Evolutionary conservation across 1,284 basidiomycete genomes (phyloP).

Genomic region (Grifola frondosa): DNA sequence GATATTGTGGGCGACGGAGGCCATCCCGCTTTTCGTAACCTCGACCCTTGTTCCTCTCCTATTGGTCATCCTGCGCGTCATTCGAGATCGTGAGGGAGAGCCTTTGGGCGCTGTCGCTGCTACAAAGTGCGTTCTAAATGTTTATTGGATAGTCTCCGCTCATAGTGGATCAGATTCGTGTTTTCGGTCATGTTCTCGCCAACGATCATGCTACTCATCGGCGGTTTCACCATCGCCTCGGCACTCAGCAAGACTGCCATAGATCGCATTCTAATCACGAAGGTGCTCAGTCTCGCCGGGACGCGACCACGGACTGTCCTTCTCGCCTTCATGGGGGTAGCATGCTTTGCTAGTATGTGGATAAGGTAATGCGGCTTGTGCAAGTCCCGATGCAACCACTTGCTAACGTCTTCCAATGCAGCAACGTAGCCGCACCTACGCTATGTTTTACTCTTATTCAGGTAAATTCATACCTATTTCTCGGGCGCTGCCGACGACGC

Average conservation of each 20-base stretch:
- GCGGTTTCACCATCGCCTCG: slow-evolving; percentile 98
- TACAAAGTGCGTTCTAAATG: slow-evolving; percentile 64
- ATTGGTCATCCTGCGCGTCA: slow-evolving; percentile 85
- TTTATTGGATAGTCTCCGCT: slow-evolving; percentile 4
- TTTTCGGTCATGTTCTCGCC: slow-evolving; percentile 84
- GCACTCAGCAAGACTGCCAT: slow-evolving; percentile 97
- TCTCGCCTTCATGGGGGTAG: slow-evolving; percentile 94
- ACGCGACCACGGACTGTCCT: slow-evolving; percentile 85
- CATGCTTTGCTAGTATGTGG: slow-evolving; percentile 99
- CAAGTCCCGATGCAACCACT: slow-evolving; percentile 18
- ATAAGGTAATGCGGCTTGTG: slow-evolving; percentile 65
- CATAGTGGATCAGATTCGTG: slow-evolving; percentile 50
- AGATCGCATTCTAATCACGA: slow-evolving; percentile 92
- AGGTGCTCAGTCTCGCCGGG: slow-evolving; percentile 88
- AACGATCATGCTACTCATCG: slow-evolving; percentile 96
- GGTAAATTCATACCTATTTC: slow-evolving; percentile 43
- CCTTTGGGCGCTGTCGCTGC: slow-evolving; percentile 70
- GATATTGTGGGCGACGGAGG: slow-evolving; percentile 96
- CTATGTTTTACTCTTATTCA: slow-evolving; percentile 97
- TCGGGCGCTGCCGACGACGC: background rate
- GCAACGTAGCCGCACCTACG: slow-evolving; percentile 97
- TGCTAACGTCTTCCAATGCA: slow-evolving; percentile 34
- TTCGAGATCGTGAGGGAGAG: slow-evolving; percentile 59
- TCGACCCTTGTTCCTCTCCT: slow-evolving; percentile 88
- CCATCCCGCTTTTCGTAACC: slow-evolving; percentile 96